Evolutionary conservation across 2,329 filamentous ascomycete species (phyloP).

Genomic region (Colletotrichum spaethianum): DNA sequence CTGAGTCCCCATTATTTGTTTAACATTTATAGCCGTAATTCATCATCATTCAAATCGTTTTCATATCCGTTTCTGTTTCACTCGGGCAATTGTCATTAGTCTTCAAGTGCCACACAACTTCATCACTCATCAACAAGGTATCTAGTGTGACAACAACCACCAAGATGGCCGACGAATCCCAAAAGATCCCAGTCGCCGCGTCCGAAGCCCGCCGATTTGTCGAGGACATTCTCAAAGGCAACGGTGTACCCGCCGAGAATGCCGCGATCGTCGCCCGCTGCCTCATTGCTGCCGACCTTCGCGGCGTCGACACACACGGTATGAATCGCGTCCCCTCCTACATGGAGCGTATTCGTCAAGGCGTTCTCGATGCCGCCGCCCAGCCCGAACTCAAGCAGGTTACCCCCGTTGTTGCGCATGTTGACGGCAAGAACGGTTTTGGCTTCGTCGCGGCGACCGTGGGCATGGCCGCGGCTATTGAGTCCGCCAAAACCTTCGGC

Average conservation of each 20-base stretch:
- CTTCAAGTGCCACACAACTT: neutral
- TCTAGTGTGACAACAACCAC: neutral
- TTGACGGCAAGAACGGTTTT: slow-evolving; percentile 80
- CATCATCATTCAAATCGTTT: neutral
- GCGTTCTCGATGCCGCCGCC: slow-evolving; percentile 75
- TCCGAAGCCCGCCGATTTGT: slow-evolving; percentile 63
- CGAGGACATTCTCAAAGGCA: slow-evolving; percentile 68
- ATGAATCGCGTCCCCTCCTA: slow-evolving; percentile 85
- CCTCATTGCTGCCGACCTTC: slow-evolving; percentile 81
- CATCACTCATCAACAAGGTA: no score
- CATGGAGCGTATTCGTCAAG: slow-evolving; percentile 79
- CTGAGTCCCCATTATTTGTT: neutral
- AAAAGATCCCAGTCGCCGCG: slow-evolving; percentile 53
- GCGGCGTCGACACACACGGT: slow-evolving; percentile 84
- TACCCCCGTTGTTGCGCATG: slow-evolving; percentile 79
- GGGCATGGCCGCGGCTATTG: slow-evolving; percentile 78
- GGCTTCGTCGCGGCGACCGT: slow-evolving; percentile 79
- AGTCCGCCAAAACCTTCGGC: slow-evolving; percentile 74
- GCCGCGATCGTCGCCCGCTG: slow-evolving; percentile 76
- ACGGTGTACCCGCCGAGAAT: slow-evolving; percentile 71
- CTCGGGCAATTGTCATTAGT: neutral
- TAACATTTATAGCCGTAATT: no score
- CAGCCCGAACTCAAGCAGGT: slow-evolving; percentile 70
- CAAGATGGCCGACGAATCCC: slow-evolving; percentile 34
- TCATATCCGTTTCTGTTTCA: neutral